Conservation (phyloP, 306 rosid species). For the Trichosanthes truncata region DNA sequence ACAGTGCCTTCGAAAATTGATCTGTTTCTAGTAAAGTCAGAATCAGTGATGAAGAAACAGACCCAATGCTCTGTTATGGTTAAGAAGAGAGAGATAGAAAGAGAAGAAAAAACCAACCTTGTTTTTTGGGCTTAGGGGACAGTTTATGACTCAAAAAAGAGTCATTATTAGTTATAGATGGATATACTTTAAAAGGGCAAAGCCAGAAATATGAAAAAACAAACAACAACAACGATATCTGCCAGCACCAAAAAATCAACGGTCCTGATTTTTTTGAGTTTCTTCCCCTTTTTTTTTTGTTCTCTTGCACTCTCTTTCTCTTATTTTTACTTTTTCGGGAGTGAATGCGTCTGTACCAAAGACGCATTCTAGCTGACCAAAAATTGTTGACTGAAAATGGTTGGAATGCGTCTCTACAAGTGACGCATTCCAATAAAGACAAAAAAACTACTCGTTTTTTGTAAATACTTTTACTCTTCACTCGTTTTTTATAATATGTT, state of each 20-base stretch:
- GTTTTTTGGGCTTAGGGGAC: background rate
- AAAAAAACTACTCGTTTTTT: too few relatives aligned
- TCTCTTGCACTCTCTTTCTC: too few relatives aligned
- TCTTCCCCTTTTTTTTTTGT: background rate
- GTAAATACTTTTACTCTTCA: too few relatives aligned
- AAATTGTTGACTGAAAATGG: too few relatives aligned
- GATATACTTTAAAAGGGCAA: background rate
- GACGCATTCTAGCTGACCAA: too few relatives aligned
- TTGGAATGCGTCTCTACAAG: too few relatives aligned
- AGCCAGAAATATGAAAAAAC: background rate
- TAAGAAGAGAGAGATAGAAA: too few relatives aligned
- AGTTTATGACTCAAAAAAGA: background rate
- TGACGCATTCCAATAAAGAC: too few relatives aligned
- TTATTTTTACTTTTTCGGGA: too few relatives aligned
- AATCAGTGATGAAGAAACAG: background rate
- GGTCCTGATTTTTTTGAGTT: background rate
- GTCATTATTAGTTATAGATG: slow-evolving; percentile 4
- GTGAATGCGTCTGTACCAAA: too few relatives aligned
- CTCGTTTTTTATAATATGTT: too few relatives aligned
- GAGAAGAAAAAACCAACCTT: background rate
- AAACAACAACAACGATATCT: background rate
- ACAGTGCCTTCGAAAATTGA: background rate
- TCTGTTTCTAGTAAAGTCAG: background rate
- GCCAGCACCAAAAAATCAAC: background rate
- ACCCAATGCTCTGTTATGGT: background rate